These are phyloP conservation scores for Tetrapisispora phaffii DNA, from an alignment of 805 yeast species.

Conservation along the genomic window DNA sequence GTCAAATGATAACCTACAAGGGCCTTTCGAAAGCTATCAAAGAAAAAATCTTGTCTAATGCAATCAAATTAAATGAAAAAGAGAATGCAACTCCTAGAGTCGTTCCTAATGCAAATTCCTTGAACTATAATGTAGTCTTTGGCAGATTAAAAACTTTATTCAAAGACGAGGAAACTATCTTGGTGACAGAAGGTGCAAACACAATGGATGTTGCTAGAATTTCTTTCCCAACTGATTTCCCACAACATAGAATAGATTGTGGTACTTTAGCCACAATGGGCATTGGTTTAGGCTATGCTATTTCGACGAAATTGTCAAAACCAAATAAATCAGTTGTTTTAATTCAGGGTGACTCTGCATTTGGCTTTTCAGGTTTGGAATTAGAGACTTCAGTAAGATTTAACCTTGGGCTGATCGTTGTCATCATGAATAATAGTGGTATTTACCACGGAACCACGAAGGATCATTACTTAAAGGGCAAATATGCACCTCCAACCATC, in stretches of 20 bases:
- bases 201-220: slow-evolving; percentile 65
- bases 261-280: slow-evolving; percentile 79
- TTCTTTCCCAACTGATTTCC: slow-evolving; percentile 43
- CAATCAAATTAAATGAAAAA: slow-evolving; percentile 23
- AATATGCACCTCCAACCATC: slow-evolving; percentile 48
- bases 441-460: slow-evolving; percentile 50
- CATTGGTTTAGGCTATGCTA: slow-evolving; percentile 59
- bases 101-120: slow-evolving; percentile 2
- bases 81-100: slow-evolving; percentile 4
- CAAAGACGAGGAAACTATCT: slow-evolving; percentile 30
- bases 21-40: slow-evolving; percentile 9
- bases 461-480: slow-evolving; percentile 9
- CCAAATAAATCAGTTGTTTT: slow-evolving; percentile 42
- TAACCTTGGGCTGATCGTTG: slow-evolving; percentile 42
- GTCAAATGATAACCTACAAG: slow-evolving; percentile 5
- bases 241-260: slow-evolving; percentile 53
- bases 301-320: slow-evolving; percentile 43
- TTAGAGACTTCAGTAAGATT: slow-evolving; percentile 57
- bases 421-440: slow-evolving; percentile 68
- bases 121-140: slow-evolving; percentile 49
- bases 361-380: slow-evolving; percentile 66
- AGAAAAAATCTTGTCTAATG: slow-evolving; percentile 12
- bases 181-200: slow-evolving; percentile 65
- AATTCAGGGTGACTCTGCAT: slow-evolving; percentile 69
- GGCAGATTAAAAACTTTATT: slow-evolving; percentile 37